A percentile compares a stretch with the other conserved stretches of the same genome.
phyloP scores from a whole-genome alignment of 257 asterid genomes.

The Ajuga chamaepitys region DNA sequence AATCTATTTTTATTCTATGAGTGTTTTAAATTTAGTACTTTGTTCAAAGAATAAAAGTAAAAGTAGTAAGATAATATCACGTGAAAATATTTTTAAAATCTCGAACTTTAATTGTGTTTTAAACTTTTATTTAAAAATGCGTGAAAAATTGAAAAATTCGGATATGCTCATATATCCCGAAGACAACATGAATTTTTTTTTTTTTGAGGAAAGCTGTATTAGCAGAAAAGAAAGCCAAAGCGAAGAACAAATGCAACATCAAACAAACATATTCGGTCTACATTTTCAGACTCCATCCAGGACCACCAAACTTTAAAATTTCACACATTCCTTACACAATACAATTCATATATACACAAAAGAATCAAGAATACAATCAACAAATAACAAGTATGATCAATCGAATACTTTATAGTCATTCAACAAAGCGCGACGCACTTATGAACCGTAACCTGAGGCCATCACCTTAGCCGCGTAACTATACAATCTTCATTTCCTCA shows the following conservation, averaged over 20 bases:
- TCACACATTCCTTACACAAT: not conserved
- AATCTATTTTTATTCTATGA: too few relatives aligned
- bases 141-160: too few relatives aligned
- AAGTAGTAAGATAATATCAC: too few relatives aligned
- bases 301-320: not conserved
- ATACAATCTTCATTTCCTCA: conserved; percentile 18
- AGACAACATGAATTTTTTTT: too few relatives aligned
- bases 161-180: too few relatives aligned
- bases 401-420: not conserved
- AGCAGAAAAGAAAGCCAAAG: not conserved
- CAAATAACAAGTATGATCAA: not conserved
- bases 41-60: too few relatives aligned
- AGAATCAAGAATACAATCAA: not conserved
- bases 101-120: too few relatives aligned
- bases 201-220: too few relatives aligned
- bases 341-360: not conserved
- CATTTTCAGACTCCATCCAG: not conserved
- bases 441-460: not conserved
- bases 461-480: not conserved
- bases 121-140: too few relatives aligned
- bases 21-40: too few relatives aligned
- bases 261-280: not conserved
- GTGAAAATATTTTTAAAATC: too few relatives aligned
- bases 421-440: not conserved
- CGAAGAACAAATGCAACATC: not conserved